Evolutionary conservation across 2,329 filamentous ascomycete species (phyloP), one percentile per base, ranked within the genome.

Genomic region (Aspergillus amoenus): DNA sequence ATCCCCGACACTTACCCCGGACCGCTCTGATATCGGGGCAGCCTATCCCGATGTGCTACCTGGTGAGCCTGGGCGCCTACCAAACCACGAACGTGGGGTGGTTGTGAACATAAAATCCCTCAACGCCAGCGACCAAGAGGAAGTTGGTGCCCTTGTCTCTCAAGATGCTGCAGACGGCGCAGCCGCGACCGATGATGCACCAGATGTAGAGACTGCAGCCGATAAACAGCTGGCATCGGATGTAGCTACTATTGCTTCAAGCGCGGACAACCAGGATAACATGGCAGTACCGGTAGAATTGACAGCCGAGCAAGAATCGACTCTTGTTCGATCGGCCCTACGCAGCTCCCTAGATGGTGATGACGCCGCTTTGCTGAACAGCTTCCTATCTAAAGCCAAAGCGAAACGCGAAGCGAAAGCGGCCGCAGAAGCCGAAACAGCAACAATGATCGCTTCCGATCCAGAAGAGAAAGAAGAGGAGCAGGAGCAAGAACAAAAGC

Each of bases 331-430:
- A 55, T 73, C 74, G 32, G 70, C 73, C 43, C 62, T 75, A 37
- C 68, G 68, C 46, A 72, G 73, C 60, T 71, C 70, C 24, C 61
- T 77, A 11, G 73, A 72, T 52, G 72, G 71, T 43, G 73, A 76
- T 12, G 74, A 77, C 63, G 69, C 71, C 8, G 72, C 67, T 40
- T 56, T 77, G n/a, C 65, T 77, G 46, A 74, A 70, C 52, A 68
- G 73, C 50, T 76, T 77, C 60, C 57, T 77, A 24, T 74, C 71
- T n/a, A 73, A 70, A 52, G 75, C 75, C 11, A 68, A 73, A 59
- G 73, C 73, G 17, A 77, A 76, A 57, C 70, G 75, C 30, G 73
- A 68, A 15, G 74, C 73, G 44, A 74, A 73, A 60, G 67, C 67
- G 5, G 63, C 66, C 18, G 61, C n/a, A 5, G 48, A 56, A 48